Conservation (phyloP, 495 filamentous ascomycete species). For the Neurospora discreta region DNA sequence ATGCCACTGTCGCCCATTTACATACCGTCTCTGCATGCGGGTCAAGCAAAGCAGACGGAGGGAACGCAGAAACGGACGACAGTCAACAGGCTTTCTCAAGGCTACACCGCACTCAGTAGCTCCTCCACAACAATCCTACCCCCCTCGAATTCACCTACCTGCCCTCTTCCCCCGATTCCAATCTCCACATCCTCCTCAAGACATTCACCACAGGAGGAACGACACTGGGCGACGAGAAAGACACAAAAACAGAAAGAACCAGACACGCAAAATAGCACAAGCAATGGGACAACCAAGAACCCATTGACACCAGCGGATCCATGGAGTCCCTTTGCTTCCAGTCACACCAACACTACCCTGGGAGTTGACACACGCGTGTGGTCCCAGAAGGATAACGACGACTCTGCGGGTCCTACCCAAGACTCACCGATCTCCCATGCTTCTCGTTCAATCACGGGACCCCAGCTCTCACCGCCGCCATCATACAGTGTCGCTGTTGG, state of each 20-base stretch:
- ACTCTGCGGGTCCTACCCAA: background rate
- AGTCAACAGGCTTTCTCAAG: background rate
- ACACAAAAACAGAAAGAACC: background rate
- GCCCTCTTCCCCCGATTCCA: background rate
- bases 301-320: background rate
- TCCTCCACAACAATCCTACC: background rate
- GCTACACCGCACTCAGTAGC: background rate
- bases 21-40: background rate
- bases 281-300: background rate
- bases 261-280: background rate
- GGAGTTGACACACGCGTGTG: conserved; percentile 4
- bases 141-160: background rate
- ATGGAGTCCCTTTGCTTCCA: background rate
- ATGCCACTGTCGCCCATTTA: background rate
- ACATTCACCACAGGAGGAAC: background rate
- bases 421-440: background rate
- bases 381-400: background rate
- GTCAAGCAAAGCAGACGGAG: background rate
- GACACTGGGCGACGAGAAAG: background rate
- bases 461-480: background rate
- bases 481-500: background rate
- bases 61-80: background rate
- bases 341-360: background rate
- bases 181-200: background rate
- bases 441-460: background rate